phyloP scores from a whole-genome alignment of 139 green algal genomes.

The Chlamydomonas asymmetrica region DNA sequence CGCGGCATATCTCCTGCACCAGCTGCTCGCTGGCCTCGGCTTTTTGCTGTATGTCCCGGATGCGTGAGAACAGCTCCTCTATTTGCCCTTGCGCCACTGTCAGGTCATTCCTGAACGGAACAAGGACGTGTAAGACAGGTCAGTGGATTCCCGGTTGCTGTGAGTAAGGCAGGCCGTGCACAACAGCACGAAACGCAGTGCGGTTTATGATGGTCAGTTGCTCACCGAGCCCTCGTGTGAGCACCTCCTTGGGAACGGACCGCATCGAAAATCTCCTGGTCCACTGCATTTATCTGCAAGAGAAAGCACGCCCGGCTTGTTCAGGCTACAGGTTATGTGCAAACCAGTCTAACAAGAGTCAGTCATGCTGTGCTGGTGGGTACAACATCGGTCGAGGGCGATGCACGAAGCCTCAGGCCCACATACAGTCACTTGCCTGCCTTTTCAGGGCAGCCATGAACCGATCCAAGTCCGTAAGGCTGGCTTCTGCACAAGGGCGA shows the following conservation, averaged over 20 bases:
- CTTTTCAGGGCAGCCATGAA: slow-evolving; percentile 76
- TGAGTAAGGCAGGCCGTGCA: too few species aligned
- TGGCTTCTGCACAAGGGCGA: slow-evolving; percentile 64
- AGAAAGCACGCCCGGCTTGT: too few species aligned
- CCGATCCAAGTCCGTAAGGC: slow-evolving; percentile 75
- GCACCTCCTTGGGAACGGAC: slow-evolving; percentile 70
- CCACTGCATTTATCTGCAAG: slow-evolving; percentile 83
- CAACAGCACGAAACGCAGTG: too few species aligned
- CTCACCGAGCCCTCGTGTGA: slow-evolving; percentile 46
- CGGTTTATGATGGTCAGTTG: too few species aligned
- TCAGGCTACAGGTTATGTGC: too few species aligned
- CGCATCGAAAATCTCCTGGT: slow-evolving; percentile 88
- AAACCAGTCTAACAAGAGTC: too few species aligned
- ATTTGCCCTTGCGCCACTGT: slow-evolving; percentile 66
- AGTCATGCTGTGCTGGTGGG: too few species aligned
- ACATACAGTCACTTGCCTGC: too few species aligned
- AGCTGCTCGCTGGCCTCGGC: slow-evolving; percentile 90
- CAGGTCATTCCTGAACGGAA: slow-evolving; percentile 72
- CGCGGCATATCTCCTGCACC: slow-evolving; percentile 97
- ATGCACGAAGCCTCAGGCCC: too few species aligned
- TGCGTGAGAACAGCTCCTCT: slow-evolving; percentile 75
- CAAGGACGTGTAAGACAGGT: too few species aligned
- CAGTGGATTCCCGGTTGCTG: too few species aligned
- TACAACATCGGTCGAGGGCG: too few species aligned
- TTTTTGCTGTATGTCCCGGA: slow-evolving; percentile 90